Evolutionary conservation across 345 rosid genomes (phyloP).

Genomic region (Aurinia saxatilis): DNA sequence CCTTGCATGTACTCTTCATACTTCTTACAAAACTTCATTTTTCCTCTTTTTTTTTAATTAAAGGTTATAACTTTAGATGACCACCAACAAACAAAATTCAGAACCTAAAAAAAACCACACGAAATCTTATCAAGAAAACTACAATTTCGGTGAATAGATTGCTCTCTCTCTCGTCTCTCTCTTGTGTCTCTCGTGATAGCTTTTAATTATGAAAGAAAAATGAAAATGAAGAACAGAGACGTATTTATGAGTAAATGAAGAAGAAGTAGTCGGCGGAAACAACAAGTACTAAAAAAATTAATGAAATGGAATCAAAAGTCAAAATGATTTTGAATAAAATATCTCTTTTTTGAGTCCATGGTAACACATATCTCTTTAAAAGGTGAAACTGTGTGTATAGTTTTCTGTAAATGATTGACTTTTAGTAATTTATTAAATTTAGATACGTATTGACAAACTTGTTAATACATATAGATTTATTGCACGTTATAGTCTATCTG

Average conservation of each 20-base stretch:
- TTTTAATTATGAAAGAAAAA: neutral
- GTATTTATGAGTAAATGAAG: slow-evolving; percentile 8
- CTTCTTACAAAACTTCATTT: slow-evolving; percentile 91
- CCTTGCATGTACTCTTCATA: slow-evolving; percentile 74
- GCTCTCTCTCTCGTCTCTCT: neutral
- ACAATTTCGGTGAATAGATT: neutral
- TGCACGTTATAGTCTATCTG: neutral
- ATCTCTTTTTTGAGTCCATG: neutral
- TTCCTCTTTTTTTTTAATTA: neutral
- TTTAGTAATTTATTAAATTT: neutral
- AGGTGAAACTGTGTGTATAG: neutral
- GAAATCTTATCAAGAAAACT: no score
- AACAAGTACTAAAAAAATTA: neutral
- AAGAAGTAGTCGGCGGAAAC: slow-evolving; percentile 7
- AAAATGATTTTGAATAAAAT: slow-evolving; percentile 12
- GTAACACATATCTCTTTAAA: no score
- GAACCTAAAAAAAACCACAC: no score
- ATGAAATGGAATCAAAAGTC: neutral
- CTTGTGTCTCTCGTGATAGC: slow-evolving; percentile 4
- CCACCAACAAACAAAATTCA: slow-evolving; percentile 19
- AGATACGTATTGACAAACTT: no score
- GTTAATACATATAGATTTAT: neutral
- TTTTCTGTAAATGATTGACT: neutral
- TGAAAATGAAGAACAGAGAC: slow-evolving; percentile 4
- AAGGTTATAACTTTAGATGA: slow-evolving; percentile 22